These are phyloP conservation scores for Annulohypoxylon moriforme DNA, from an alignment of 495 filamentous ascomycete species.

Conservation along the genomic window DNA sequence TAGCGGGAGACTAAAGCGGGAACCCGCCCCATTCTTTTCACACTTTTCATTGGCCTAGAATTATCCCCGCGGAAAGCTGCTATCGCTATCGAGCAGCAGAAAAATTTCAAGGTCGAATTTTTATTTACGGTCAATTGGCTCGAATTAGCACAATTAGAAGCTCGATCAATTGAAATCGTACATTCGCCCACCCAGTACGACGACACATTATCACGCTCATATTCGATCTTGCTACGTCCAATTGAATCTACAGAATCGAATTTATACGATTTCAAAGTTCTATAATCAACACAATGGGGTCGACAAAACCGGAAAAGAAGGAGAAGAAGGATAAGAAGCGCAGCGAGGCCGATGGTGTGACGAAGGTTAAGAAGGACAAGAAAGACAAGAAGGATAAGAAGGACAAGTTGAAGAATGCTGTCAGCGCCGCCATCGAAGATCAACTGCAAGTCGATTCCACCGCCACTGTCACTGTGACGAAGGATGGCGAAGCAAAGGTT, in stretches of 20 bases:
- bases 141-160: slow-evolving; percentile 10
- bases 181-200: slow-evolving; percentile 13
- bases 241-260: neutral
- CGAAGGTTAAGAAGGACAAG: slow-evolving; percentile 78
- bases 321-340: slow-evolving; percentile 81
- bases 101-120: slow-evolving; percentile 38
- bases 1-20: slow-evolving; percentile 24
- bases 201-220: neutral
- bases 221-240: neutral
- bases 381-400: slow-evolving; percentile 75
- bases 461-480: slow-evolving; percentile 50
- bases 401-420: slow-evolving; percentile 66
- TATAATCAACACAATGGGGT: slow-evolving; percentile 41
- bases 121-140: slow-evolving; percentile 40
- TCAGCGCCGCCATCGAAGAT: slow-evolving; percentile 65
- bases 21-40: neutral
- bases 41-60: slow-evolving; percentile 28
- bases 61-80: slow-evolving; percentile 33
- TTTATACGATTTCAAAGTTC: neutral
- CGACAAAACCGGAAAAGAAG: slow-evolving; percentile 67
- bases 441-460: slow-evolving; percentile 44
- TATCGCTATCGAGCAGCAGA: slow-evolving; percentile 24
- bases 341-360: slow-evolving; percentile 78
- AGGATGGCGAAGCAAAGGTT: slow-evolving; percentile 57
- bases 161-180: slow-evolving; percentile 20